Percentiles rank a stretch among this genome's conserved stretches.
These are phyloP conservation scores for Epichloe sp. DNA, from an alignment of 2,329 filamentous ascomycete genomes.

Conservation along the genomic window DNA sequence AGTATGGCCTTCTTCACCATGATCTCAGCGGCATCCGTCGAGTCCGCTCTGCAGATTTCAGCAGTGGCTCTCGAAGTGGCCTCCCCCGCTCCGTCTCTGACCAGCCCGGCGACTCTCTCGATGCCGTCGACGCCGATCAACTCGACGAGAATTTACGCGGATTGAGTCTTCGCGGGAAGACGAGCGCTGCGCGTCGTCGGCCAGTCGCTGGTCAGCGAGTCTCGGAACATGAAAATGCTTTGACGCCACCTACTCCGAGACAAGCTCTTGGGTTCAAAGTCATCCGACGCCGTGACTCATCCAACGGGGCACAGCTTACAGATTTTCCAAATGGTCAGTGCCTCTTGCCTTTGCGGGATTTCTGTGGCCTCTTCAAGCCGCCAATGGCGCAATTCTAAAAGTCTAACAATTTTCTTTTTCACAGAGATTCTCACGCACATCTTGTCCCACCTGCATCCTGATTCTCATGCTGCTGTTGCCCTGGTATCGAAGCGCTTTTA, in stretches of 20 bases:
- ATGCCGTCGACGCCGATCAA: slow-evolving; percentile 15
- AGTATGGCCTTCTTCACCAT: slow-evolving; percentile 44
- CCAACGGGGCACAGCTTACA: slow-evolving; percentile 29
- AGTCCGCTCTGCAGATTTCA: slow-evolving; percentile 12
- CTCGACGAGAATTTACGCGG: slow-evolving; percentile 38
- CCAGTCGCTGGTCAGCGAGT: slow-evolving; percentile 38
- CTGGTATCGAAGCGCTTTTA: slow-evolving; percentile 84
- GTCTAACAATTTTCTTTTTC: not conserved
- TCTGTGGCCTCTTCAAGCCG: not conserved
- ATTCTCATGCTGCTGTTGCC: slow-evolving; percentile 69
- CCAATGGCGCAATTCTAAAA: no score
- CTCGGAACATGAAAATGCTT: slow-evolving; percentile 47
- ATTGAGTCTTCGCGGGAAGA: slow-evolving; percentile 30
- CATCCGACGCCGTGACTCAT: slow-evolving; percentile 31
- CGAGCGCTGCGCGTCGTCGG: slow-evolving; percentile 15
- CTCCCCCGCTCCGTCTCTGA: slow-evolving; percentile 23
- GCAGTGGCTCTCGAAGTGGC: slow-evolving; percentile 19
- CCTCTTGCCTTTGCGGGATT: not conserved
- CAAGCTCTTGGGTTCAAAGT: slow-evolving; percentile 43
- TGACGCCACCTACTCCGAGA: slow-evolving; percentile 32
- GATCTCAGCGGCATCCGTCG: slow-evolving; percentile 26
- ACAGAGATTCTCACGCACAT: slow-evolving; percentile 86
- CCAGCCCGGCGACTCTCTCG: slow-evolving; percentile 13
- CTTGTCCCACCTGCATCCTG: slow-evolving; percentile 76
- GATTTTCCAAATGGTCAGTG: slow-evolving; percentile 71